These are phyloP conservation scores for Allantophomopsis cytisporea DNA, from an alignment of 2,329 filamentous ascomycete genomes.

Conservation along the genomic window DNA sequence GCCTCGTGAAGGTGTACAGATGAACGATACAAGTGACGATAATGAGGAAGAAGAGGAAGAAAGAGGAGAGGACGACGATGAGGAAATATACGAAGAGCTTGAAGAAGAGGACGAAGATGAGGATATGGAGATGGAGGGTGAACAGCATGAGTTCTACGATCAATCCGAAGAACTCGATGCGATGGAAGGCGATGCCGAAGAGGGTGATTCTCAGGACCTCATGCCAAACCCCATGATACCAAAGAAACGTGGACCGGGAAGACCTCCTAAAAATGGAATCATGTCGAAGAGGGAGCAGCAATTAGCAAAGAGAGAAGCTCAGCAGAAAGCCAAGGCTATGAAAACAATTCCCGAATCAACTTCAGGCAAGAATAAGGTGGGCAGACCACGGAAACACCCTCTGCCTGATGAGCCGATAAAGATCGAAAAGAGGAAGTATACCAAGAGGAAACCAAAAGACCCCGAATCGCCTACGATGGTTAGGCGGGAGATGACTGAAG, in stretches of 20 bases:
- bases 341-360: slow-evolving; percentile 28
- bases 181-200: slow-evolving; percentile 10
- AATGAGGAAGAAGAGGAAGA: slow-evolving; percentile 14
- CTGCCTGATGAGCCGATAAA: slow-evolving; percentile 40
- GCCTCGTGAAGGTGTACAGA: slow-evolving; percentile 37
- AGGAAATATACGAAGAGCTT: slow-evolving; percentile 11
- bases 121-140: slow-evolving; percentile 5
- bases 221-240: slow-evolving; percentile 20
- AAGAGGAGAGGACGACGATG: slow-evolving; percentile 12
- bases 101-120: slow-evolving; percentile 10
- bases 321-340: slow-evolving; percentile 44
- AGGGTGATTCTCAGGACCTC: slow-evolving; percentile 15
- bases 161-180: slow-evolving; percentile 19
- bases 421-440: slow-evolving; percentile 53
- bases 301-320: slow-evolving; percentile 43
- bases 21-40: slow-evolving; percentile 18
- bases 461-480: slow-evolving; percentile 26
- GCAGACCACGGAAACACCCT: slow-evolving; percentile 50
- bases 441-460: slow-evolving; percentile 44
- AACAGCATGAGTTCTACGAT: slow-evolving; percentile 12
- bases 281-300: slow-evolving; percentile 69
- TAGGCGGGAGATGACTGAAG: slow-evolving; percentile 36
- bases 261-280: slow-evolving; percentile 70
- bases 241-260: slow-evolving; percentile 46
- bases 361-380: slow-evolving; percentile 45